A percentile compares a stretch with the other conserved stretches of the same genome.
Conservation (phyloP, 208 protist genomes). For the Eutreptiella sp. region DNA sequence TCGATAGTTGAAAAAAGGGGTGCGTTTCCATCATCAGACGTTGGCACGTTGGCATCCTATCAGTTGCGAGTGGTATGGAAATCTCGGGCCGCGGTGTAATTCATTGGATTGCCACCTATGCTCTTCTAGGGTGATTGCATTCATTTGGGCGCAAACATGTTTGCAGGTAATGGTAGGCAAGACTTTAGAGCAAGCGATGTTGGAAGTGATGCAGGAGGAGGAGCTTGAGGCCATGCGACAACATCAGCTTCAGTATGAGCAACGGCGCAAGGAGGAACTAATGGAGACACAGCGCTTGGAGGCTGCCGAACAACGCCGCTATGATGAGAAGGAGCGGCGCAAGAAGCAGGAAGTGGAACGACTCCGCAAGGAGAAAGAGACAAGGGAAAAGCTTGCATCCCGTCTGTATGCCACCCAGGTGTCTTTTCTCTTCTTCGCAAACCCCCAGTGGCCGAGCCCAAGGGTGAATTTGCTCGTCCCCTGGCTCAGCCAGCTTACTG, state of each 20-base stretch:
- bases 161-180: slow-evolving; percentile 93
- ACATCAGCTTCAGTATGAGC: slow-evolving; percentile 90
- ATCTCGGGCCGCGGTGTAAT: no score
- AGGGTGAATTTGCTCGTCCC: no score
- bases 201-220: slow-evolving; percentile 96
- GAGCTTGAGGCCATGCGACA: slow-evolving; percentile 83
- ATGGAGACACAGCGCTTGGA: slow-evolving; percentile 88
- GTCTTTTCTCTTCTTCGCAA: no score
- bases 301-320: slow-evolving; percentile 81
- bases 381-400: slow-evolving; percentile 81
- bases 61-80: no score
- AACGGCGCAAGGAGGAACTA: slow-evolving; percentile 87
- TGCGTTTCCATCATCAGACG: no score
- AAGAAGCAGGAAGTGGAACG: slow-evolving; percentile 84
- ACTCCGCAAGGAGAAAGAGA: slow-evolving; percentile 73
- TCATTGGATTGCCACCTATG: no score
- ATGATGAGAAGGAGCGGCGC: slow-evolving; percentile 90
- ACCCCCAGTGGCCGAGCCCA: no score
- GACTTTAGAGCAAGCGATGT: slow-evolving; percentile 92
- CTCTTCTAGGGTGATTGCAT: no score
- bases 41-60: no score
- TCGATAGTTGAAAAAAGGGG: no score
- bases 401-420: slow-evolving; percentile 83
- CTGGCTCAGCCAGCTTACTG: no score
- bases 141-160: slow-evolving; percentile 88